phyloP scores from a whole-genome alignment of 495 filamentous ascomycete genomes.

The Delitschia confertaspora region DNA sequence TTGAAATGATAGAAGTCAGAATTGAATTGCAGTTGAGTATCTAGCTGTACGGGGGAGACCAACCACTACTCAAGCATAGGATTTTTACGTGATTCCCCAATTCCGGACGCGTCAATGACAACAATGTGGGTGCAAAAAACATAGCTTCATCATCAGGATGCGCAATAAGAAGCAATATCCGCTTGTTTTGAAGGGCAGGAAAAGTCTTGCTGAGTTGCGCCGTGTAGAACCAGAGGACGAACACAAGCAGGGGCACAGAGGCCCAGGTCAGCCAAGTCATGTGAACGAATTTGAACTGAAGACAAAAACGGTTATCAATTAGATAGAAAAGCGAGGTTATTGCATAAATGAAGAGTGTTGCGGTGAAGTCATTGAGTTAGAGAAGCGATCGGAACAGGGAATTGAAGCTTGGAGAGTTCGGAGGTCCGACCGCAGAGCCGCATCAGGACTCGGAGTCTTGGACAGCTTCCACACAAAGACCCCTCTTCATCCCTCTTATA shows the following conservation, averaged over 20 bases:
- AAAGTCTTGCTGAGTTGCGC: constrained; percentile 49
- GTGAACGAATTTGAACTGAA: too few relatives aligned
- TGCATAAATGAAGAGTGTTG: too few relatives aligned
- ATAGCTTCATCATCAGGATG: constrained; percentile 99
- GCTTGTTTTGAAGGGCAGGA: constrained; percentile 64
- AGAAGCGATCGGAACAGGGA: too few relatives aligned
- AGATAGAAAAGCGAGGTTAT: too few relatives aligned
- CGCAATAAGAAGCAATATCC: constrained; percentile 83
- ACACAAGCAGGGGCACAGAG: constrained; percentile 51
- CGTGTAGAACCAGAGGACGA: constrained; percentile 49
- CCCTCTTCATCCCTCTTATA: background rate
- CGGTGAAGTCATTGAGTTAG: too few relatives aligned
- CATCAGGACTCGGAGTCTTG: background rate
- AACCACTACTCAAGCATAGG: constrained; percentile 79
- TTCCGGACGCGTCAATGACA: constrained; percentile 64
- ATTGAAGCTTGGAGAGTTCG: too few relatives aligned
- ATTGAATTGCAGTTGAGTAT: too few relatives aligned
- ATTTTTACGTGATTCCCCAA: constrained; percentile 86
- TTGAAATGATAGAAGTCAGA: too few relatives aligned
- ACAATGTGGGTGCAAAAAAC: constrained; percentile 90
- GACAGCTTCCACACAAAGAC: background rate
- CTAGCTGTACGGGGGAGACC: constrained; percentile 13
- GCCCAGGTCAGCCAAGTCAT: constrained; percentile 35
- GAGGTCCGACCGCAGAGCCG: constrained; percentile 22
- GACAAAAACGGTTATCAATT: too few relatives aligned